phyloP scores from a whole-genome alignment of 495 filamentous ascomycete genomes.

The Aspergillus coremiiformis region DNA sequence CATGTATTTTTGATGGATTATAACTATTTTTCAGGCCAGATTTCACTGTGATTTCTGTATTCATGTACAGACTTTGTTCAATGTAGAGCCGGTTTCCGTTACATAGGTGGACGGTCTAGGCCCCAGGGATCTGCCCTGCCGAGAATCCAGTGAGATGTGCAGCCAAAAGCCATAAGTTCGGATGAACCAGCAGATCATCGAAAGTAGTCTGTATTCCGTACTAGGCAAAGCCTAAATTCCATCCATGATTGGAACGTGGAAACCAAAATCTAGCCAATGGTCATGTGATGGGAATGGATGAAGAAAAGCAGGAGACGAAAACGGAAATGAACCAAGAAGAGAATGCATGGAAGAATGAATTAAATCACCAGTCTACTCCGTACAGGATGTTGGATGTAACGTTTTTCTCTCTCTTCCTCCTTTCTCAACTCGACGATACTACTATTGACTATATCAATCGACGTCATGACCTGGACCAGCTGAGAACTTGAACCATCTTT shows the following conservation, averaged over 20 bases:
- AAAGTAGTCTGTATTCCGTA: too few species aligned
- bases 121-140: background rate
- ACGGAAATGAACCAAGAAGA: conserved; percentile 1
- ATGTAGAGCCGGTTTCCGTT: too few species aligned
- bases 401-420: background rate
- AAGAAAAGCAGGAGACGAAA: background rate
- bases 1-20: background rate
- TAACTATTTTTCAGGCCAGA: too few species aligned
- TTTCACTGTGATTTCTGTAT: too few species aligned
- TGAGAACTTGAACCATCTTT: too few species aligned
- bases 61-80: too few species aligned
- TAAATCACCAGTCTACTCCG: background rate
- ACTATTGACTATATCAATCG: background rate
- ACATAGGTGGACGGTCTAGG: background rate
- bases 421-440: too few species aligned
- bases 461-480: conserved; percentile 20
- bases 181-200: too few species aligned
- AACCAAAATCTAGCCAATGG: too few species aligned
- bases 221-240: background rate
- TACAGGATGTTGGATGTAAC: conserved; percentile 1
- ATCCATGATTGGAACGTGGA: too few species aligned
- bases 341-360: background rate
- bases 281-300: background rate
- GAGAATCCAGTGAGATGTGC: background rate
- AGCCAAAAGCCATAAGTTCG: background rate